phyloP scores from a whole-genome alignment of 768 basidiomycete genomes.

The Tubosaeta sp. region DNA sequence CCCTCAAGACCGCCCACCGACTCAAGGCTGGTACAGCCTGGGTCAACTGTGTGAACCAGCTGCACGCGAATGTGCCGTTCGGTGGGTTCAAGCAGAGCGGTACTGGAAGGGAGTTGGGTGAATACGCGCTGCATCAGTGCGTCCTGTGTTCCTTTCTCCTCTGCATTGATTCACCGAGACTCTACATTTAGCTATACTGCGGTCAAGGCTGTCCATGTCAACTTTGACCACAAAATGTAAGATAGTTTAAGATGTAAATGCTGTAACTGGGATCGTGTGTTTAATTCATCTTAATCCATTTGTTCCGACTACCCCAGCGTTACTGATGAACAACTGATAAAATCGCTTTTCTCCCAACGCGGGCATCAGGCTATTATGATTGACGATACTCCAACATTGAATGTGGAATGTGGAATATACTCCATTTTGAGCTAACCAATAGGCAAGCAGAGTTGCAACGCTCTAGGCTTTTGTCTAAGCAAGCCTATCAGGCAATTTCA shows the following conservation, averaged over 20 bases:
- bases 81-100: conserved; percentile 85
- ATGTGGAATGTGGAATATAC: no score
- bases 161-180: neutral
- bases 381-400: neutral
- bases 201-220: neutral
- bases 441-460: neutral
- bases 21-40: conserved; percentile 82
- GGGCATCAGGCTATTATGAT: no score
- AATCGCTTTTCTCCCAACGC: no score
- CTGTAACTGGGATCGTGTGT: no score
- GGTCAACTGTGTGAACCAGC: conserved; percentile 40
- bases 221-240: neutral
- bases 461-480: neutral
- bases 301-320: neutral
- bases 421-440: no score
- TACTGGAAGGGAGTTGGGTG: conserved; percentile 76
- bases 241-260: no score
- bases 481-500: conserved; percentile 59
- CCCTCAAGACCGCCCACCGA: conserved; percentile 64
- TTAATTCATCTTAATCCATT: neutral
- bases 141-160: conserved; percentile 17
- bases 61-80: conserved; percentile 54
- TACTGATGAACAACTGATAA: neutral
- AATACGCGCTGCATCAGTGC: conserved; percentile 62
- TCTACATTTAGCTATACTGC: neutral